These are phyloP conservation scores for Boletus patriciae DNA, from an alignment of 768 basidiomycete species.

Conservation along the genomic window DNA sequence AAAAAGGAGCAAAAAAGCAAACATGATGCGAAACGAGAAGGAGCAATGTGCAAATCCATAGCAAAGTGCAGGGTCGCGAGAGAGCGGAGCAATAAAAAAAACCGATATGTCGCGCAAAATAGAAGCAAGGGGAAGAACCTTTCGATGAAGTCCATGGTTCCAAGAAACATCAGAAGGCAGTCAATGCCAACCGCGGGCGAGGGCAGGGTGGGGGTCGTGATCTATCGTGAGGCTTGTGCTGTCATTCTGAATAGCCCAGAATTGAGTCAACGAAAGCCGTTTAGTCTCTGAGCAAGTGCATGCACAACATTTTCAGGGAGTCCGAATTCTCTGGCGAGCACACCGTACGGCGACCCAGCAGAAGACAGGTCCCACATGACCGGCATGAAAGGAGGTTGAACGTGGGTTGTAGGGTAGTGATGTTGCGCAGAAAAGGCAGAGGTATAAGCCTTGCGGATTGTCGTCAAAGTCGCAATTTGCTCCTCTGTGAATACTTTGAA, in stretches of 20 bases:
- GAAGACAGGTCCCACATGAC: conserved; percentile 21
- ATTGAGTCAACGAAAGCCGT: conserved; percentile 21
- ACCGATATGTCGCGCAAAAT: conserved; percentile 16
- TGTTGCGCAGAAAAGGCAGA: conserved; percentile 19
- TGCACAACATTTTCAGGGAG: conserved; percentile 66
- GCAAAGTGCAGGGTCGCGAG: conserved; percentile 20
- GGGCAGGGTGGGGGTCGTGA: conserved; percentile 13
- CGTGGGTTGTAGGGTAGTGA: conserved; percentile 3
- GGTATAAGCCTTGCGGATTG: conserved; percentile 39
- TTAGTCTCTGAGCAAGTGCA: conserved; percentile 61
- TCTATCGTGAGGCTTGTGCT: conserved; percentile 18
- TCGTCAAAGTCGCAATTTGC: conserved; percentile 50
- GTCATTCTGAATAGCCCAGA: neutral
- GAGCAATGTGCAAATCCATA: conserved; percentile 30
- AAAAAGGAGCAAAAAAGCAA: conserved; percentile 4
- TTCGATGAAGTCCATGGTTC: conserved; percentile 20
- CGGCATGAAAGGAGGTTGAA: conserved; percentile 16
- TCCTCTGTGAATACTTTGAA: conserved; percentile 60
- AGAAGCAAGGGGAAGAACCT: conserved; percentile 9
- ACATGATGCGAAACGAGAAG: conserved; percentile 21
- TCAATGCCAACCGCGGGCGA: conserved; percentile 26
- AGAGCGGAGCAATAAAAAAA: conserved; percentile 20
- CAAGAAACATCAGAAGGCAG: conserved; percentile 29
- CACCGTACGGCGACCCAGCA: conserved; percentile 38
- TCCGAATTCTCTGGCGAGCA: conserved; percentile 75